Evolutionary conservation across 306 rosid species (phyloP), one percentile per base, ranked within the genome.

Genomic region (Sophora flavescens): DNA sequence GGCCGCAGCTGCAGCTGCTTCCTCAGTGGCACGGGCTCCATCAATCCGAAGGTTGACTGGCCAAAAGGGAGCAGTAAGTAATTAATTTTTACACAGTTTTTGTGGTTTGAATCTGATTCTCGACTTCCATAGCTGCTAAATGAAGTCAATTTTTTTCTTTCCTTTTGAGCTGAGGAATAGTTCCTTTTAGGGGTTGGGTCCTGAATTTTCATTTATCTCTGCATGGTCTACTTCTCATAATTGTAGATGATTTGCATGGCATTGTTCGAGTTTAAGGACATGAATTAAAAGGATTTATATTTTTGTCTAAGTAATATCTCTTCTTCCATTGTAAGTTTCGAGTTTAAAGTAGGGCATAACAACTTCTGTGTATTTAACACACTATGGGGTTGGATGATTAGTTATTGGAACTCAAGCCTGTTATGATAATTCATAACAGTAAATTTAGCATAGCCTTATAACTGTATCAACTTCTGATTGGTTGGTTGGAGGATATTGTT

Each of bases 1-100:
- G 42, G 99, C 96, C 42, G 99, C 99, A 6, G 97, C 97, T 18
- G 98, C 99, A 11, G 99, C 98, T 79, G 99, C 99, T 87, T 96
- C 99, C 66, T 92, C 97, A 28, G 51, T 96, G 84, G 98, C 99
- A 44, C 86, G 99, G 63, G 89, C 93, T 83, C 98, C 99, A 68
- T 92, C 99, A 41, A 9, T 22, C 72, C 84, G 99, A 81, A 95
- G 97, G 88, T 33, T 95, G 82, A 84, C 78, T 35, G 79, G 28
- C 42, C 86, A 81, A 6, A 95, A 92, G 86, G 96, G 86, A 87
- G 76, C 87, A 1, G 93, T 88, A 79, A 80, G 92, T 85, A 84
- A 68, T 35, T 66, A 45, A 60, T 63, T 38, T 35, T 45, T 53
- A 15, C 36, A 10, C 74, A n/a, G 53, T 50, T 82, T 63, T 61